Percentiles rank a stretch among this genome's conserved stretches.
Conservation (phyloP, 495 filamentous ascomycete genomes). For the Xanthoparmelia taractica region DNA sequence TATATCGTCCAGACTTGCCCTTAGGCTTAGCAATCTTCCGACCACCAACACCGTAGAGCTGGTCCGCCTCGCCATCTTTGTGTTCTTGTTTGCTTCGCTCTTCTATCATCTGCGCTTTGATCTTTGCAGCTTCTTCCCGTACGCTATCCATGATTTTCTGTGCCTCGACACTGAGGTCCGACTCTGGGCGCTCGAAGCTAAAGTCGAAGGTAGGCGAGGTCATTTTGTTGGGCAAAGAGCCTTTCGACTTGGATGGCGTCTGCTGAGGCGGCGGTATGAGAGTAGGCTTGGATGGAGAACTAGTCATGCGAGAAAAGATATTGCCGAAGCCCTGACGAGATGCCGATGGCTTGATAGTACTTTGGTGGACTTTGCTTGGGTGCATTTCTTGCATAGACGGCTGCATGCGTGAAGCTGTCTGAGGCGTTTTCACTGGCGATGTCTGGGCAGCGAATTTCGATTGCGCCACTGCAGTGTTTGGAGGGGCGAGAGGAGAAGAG, state of each 20-base stretch:
- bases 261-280: not conserved
- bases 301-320: constrained; percentile 12
- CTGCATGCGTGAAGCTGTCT: constrained; percentile 31
- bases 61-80: constrained; percentile 32
- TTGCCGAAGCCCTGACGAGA: constrained; percentile 45
- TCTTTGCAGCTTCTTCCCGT: constrained; percentile 58
- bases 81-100: constrained; percentile 42
- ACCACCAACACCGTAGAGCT: constrained; percentile 33
- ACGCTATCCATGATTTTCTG: constrained; percentile 70
- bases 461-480: constrained; percentile 32
- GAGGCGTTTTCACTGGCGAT: constrained; percentile 47
- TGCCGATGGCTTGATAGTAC: constrained; percentile 59
- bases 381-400: constrained; percentile 67
- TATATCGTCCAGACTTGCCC: constrained; percentile 69
- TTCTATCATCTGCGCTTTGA: constrained; percentile 56
- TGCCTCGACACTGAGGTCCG: constrained; percentile 64
- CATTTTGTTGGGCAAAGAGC: constrained; percentile 31
- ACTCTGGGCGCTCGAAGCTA: constrained; percentile 50
- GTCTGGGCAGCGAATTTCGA: constrained; percentile 23
- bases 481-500: constrained; percentile 39
- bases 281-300: constrained; percentile 5
- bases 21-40: constrained; percentile 73
- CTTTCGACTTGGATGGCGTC: constrained; percentile 38
- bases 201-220: constrained; percentile 67
- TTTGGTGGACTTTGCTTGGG: constrained; percentile 63